Percentiles rank a stretch among this genome's conserved stretches.
These are phyloP conservation scores for Tolypocladium capitatum DNA, from an alignment of 2,329 filamentous ascomycete species.

Conservation along the genomic window DNA sequence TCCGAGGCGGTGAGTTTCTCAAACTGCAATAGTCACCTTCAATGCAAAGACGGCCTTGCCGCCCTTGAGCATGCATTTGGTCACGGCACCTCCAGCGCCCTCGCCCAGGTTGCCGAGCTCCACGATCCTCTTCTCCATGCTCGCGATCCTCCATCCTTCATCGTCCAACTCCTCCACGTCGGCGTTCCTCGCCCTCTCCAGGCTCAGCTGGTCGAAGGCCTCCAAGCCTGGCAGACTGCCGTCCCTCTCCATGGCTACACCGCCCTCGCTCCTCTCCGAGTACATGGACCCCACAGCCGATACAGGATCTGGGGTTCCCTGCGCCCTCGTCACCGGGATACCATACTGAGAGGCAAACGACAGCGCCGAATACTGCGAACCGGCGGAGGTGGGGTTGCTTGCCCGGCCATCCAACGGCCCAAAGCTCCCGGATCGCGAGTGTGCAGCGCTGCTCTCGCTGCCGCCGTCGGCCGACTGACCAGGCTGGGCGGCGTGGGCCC, in stretches of 20 bases:
- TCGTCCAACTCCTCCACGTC: conserved; percentile 95
- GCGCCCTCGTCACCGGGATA: conserved; percentile 50
- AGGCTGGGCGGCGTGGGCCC: conserved; percentile 36
- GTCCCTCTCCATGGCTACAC: conserved; percentile 68
- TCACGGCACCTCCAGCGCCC: conserved; percentile 91
- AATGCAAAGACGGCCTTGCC: conserved; percentile 92
- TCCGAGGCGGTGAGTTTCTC: conserved; percentile 5
- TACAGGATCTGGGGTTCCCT: conserved; percentile 68
- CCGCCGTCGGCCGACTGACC: conserved; percentile 59
- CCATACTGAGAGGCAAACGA: conserved; percentile 65
- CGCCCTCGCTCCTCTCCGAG: conserved; percentile 66
- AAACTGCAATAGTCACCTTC: conserved; percentile 49
- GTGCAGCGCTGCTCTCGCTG: conserved; percentile 65
- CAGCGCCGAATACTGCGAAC: conserved; percentile 72
- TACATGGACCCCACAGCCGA: conserved; percentile 80
- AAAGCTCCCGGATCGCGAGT: conserved; percentile 76
- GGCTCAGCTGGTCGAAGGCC: conserved; percentile 64
- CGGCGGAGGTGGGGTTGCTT: conserved; percentile 74
- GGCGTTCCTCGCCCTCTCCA: conserved; percentile 69
- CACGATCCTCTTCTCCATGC: conserved; percentile 72
- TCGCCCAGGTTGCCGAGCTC: conserved; percentile 86
- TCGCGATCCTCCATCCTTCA: conserved; percentile 88
- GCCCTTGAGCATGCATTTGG: conserved; percentile 74
- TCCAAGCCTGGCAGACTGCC: conserved; percentile 66
- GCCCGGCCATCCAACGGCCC: conserved; percentile 60